phyloP scores from a whole-genome alignment of 371 early-diverging fungal species.

The Mortierella sp. region DNA sequence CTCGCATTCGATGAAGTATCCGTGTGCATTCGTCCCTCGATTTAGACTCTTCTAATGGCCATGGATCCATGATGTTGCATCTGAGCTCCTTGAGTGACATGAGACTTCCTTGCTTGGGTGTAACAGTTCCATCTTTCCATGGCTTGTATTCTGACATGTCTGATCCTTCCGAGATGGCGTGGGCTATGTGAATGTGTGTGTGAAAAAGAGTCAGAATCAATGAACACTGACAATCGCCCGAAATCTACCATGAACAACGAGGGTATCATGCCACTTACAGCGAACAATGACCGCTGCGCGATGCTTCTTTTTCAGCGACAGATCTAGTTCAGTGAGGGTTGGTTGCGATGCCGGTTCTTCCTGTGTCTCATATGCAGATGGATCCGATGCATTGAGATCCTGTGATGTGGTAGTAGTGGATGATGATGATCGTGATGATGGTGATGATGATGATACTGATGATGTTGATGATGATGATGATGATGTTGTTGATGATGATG shows the following conservation, averaged over 20 bases:
- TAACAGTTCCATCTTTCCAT: slow-evolving; percentile 41
- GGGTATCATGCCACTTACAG: slow-evolving; percentile 18
- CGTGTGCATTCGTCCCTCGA: slow-evolving; percentile 44
- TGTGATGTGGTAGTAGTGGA: too few relatives aligned
- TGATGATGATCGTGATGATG: too few relatives aligned
- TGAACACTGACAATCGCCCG: not conserved
- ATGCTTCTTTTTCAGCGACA: slow-evolving; percentile 14
- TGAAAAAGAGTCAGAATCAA: too few relatives aligned
- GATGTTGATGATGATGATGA: too few relatives aligned
- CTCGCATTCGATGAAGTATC: slow-evolving; percentile 51
- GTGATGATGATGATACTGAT: too few relatives aligned
- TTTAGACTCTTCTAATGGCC: slow-evolving; percentile 37
- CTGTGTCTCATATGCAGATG: too few relatives aligned
- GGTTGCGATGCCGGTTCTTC: slow-evolving; percentile 17
- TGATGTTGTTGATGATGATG: too few relatives aligned
- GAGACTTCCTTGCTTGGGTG: slow-evolving; percentile 29
- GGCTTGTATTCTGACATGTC: slow-evolving; percentile 45
- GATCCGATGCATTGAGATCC: too few relatives aligned
- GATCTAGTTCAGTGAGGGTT: slow-evolving; percentile 10
- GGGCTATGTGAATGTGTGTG: slow-evolving; percentile 26
- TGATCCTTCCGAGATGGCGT: slow-evolving; percentile 37
- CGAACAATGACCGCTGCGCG: slow-evolving; percentile 17
- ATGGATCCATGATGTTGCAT: slow-evolving; percentile 31
- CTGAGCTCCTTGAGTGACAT: slow-evolving; percentile 11
- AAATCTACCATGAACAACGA: too few relatives aligned